Evolutionary conservation across 139 green algal genomes (phyloP).

Genomic region (Micractinium sp.): DNA sequence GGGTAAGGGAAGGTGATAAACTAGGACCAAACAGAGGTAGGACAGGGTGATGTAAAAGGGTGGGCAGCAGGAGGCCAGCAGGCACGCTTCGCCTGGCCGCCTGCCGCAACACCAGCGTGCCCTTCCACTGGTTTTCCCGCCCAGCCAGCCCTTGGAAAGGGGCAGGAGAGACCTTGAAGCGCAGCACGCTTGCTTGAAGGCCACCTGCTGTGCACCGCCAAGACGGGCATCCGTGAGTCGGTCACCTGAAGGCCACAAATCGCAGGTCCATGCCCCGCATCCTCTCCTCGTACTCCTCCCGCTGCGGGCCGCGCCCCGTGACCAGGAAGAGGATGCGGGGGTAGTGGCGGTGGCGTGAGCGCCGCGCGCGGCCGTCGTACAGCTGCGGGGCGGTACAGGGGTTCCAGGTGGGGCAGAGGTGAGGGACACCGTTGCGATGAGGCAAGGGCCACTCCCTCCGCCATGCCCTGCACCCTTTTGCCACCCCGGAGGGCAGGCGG

Average conservation of each 20-base stretch:
- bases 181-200: not conserved
- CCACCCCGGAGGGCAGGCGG: too few species aligned
- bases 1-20: not conserved
- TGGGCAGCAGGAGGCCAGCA: not conserved
- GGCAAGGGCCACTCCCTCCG: too few species aligned
- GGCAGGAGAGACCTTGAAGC: too few species aligned
- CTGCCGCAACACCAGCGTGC: not conserved
- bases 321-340: constrained; percentile 56
- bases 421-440: too few species aligned
- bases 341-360: constrained; percentile 40
- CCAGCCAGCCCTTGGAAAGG: too few species aligned
- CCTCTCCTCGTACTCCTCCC: constrained; percentile 67
- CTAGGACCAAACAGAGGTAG: not conserved
- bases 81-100: not conserved
- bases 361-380: constrained; percentile 21
- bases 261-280: constrained; percentile 73
- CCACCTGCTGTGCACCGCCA: not conserved
- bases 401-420: not conserved
- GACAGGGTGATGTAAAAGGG: too few species aligned
- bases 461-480: too few species aligned
- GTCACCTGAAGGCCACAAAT: constrained; percentile 76
- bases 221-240: not conserved
- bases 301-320: constrained; percentile 88
- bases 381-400: not conserved
- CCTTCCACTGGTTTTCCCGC: too few species aligned